Conservation (phyloP, 768 basidiomycete species). For the Obba rivulosa region DNA sequence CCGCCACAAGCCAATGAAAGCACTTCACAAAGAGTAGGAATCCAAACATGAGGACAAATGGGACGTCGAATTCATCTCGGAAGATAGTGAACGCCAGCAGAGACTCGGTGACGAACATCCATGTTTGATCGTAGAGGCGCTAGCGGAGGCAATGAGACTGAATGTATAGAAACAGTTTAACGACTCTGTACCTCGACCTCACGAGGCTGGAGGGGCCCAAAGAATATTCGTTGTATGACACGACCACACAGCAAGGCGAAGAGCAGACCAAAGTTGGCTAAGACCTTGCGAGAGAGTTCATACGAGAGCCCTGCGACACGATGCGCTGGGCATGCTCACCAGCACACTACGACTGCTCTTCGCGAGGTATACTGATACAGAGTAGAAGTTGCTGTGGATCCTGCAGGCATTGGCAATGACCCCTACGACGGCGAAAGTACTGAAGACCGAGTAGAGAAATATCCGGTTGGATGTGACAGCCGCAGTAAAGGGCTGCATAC, state of each 20-base stretch:
- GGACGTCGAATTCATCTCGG: constrained; percentile 89
- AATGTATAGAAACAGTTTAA: background rate
- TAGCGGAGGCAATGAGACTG: constrained; percentile 28
- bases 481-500: constrained; percentile 43
- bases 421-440: constrained; percentile 61
- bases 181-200: constrained; percentile 77
- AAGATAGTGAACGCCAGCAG: constrained; percentile 96
- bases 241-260: constrained; percentile 72
- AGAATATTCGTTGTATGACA: constrained; percentile 81
- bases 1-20: constrained; percentile 95
- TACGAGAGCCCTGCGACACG: too few species aligned
- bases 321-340: constrained; percentile 39
- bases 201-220: constrained; percentile 78
- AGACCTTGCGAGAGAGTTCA: constrained; percentile 47
- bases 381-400: constrained; percentile 88
- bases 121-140: constrained; percentile 93
- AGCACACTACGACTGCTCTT: constrained; percentile 90
- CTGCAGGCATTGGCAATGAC: constrained; percentile 78
- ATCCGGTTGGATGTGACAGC: constrained; percentile 60
- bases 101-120: constrained; percentile 98
- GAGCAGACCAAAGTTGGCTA: constrained; percentile 88
- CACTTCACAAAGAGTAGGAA: constrained; percentile 92
- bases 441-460: constrained; percentile 62
- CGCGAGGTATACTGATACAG: constrained; percentile 87
- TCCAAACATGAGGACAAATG: constrained; percentile 92